Evolutionary conservation across 495 filamentous ascomycete species (phyloP).

Genomic region (Lasiosphaeria ovina): DNA sequence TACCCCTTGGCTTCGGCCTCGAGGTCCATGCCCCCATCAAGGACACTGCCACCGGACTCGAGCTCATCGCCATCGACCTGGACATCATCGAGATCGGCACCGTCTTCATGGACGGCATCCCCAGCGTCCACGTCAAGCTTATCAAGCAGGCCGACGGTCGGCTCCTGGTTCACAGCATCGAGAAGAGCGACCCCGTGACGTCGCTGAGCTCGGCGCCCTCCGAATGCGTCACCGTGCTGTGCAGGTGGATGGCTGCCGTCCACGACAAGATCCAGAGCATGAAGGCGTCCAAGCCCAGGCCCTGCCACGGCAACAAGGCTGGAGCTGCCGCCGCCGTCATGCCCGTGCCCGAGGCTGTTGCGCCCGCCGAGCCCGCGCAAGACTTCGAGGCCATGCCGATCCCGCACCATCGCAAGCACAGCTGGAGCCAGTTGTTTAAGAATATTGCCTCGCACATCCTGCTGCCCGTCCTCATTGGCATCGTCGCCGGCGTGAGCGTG

Average conservation of each 20-base stretch:
- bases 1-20: slow-evolving; percentile 41
- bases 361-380: slow-evolving; percentile 16
- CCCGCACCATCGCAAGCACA: slow-evolving; percentile 26
- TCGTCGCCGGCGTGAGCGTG: slow-evolving; percentile 51
- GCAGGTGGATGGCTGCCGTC: slow-evolving; percentile 45
- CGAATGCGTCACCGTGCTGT: slow-evolving; percentile 46
- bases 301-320: slow-evolving; percentile 23
- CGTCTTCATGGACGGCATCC: slow-evolving; percentile 44
- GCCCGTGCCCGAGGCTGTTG: slow-evolving; percentile 1
- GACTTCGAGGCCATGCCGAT: slow-evolving; percentile 14
- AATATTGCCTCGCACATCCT: slow-evolving; percentile 49
- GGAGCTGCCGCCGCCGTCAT: background rate
- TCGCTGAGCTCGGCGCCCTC: slow-evolving; percentile 18
- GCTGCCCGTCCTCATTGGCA: slow-evolving; percentile 51
- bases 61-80: slow-evolving; percentile 45
- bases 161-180: slow-evolving; percentile 42
- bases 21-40: slow-evolving; percentile 24
- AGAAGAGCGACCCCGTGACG: slow-evolving; percentile 20
- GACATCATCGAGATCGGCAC: slow-evolving; percentile 51
- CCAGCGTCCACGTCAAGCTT: slow-evolving; percentile 43
- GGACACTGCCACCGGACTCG: slow-evolving; percentile 32
- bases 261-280: slow-evolving; percentile 37
- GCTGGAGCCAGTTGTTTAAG: slow-evolving; percentile 43
- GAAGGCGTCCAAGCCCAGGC: slow-evolving; percentile 25
- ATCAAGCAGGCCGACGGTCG: slow-evolving; percentile 42